Evolutionary conservation across 202 grass and related monocot species (phyloP).

Genomic region (Hordeum pubiflorum): DNA sequence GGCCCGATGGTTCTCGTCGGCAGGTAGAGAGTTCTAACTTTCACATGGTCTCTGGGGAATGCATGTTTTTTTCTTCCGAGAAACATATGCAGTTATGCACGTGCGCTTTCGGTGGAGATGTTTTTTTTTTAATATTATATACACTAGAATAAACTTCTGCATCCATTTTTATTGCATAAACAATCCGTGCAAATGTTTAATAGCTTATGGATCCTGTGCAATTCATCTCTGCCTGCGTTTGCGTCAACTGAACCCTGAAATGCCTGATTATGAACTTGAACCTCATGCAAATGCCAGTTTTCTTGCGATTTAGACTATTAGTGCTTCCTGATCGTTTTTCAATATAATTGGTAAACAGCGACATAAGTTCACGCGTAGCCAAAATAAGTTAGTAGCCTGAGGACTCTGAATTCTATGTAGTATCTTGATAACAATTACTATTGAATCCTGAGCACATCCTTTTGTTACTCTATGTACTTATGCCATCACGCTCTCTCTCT

Average conservation of each 20-base stretch:
- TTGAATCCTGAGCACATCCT: background rate
- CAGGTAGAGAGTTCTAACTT: conserved; percentile 41
- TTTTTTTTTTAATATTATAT: background rate
- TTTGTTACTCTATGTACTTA: background rate
- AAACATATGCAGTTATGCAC: background rate
- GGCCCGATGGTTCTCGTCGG: conserved; percentile 54
- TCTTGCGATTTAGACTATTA: background rate
- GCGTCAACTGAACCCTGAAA: conserved; percentile 9
- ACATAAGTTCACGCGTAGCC: background rate
- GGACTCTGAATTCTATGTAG: background rate
- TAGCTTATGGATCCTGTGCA: background rate
- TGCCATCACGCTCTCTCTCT: background rate
- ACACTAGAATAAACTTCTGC: background rate
- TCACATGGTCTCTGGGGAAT: conserved; percentile 6
- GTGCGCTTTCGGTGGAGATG: background rate
- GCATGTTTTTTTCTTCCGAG: background rate
- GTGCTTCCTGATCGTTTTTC: conserved; percentile 8
- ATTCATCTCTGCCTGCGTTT: background rate
- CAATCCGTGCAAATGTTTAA: background rate
- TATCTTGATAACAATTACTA: background rate
- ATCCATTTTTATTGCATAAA: background rate
- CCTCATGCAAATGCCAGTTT: background rate
- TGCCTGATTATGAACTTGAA: background rate
- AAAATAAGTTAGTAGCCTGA: background rate
- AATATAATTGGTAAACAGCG: background rate